Evolutionary conservation across 768 basidiomycete species (phyloP), one percentile per base, ranked within the genome.

Genomic region (Hortiboletus flavorubellus): DNA sequence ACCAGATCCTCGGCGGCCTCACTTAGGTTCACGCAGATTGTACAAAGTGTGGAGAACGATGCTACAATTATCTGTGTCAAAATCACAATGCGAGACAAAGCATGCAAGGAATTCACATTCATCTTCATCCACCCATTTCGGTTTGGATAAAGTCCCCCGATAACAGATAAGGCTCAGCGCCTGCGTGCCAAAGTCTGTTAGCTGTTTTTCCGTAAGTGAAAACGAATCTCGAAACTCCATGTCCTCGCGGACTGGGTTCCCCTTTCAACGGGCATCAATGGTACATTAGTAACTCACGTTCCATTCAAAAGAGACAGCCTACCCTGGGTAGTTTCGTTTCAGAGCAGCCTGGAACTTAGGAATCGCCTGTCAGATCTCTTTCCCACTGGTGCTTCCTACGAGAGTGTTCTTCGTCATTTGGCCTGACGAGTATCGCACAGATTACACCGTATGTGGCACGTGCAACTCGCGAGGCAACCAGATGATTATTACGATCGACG

Each of bases 101-200:
- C 29, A 14, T 3, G 15, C 11, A 34, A 30, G 35, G 14, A 42
- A 48, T 49, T 43, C 10, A 15, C 59, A 21, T 54, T 6, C 18
- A 35, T 62, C 61, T 47, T 58, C 49, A 40, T 62, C 61, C 26
- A 61, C 35, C 61, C 61, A 62, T 41, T 43, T 26, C 2, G 60
- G 61, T 11, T 58, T 9, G 9, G 53, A 34, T 34, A 58, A 8
- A 18, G 2, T n/a, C 5, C 61, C 61, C 12, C 49, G 42, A 40
- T 62, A 62, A 33, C 56, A 50, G 7, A 46, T 21, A 9, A 62
- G 35, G 18, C 54, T 26, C 14, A 61, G 33, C 4, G 10, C 18
- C 38, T 62, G 59, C 8, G 34, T 10, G 3, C 46, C 46, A 39
- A 62, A 62, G 15, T 42, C 35, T 26, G 5, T 23, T 3, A 18